Conservation (phyloP, 2,329 filamentous ascomycete species). For the Colletotrichum sp. region DNA sequence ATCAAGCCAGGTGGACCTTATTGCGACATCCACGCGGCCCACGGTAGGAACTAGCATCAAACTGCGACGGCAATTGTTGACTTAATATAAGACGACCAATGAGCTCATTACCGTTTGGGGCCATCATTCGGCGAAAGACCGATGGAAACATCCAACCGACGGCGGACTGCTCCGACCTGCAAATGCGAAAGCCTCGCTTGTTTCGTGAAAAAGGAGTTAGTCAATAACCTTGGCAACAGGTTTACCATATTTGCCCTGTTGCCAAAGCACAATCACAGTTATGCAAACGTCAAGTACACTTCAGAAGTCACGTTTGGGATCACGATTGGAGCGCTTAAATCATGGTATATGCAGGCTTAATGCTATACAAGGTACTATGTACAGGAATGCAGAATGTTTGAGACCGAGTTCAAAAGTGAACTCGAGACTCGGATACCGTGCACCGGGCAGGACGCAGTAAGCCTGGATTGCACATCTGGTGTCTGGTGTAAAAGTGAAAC, state of each 20-base stretch:
- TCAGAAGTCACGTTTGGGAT: background rate
- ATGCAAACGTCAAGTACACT: background rate
- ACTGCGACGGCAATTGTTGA: background rate
- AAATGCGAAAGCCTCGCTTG: background rate
- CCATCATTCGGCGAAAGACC: background rate
- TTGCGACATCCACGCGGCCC: background rate
- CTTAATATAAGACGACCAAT: background rate
- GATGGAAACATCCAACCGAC: background rate
- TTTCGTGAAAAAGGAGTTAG: background rate
- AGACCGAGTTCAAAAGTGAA: background rate
- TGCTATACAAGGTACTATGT: conserved; percentile 19
- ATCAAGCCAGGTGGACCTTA: background rate
- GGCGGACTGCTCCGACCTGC: background rate
- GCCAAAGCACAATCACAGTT: fast-evolving
- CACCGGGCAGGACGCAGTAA: conserved; percentile 10
- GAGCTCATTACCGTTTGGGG: background rate
- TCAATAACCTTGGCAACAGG: no score
- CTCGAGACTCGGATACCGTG: background rate
- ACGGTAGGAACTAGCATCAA: background rate
- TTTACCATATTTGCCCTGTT: background rate
- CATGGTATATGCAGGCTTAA: conserved; percentile 19
- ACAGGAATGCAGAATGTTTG: conserved; percentile 11
- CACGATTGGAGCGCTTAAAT: background rate
- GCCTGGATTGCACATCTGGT: conserved; percentile 15
- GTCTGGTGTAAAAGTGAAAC: conserved; percentile 5